Percentiles rank a stretch among this genome's conserved stretches.
Conservation (phyloP, 352 stramenopile species). For the Aphanomyces cochlioides region DNA sequence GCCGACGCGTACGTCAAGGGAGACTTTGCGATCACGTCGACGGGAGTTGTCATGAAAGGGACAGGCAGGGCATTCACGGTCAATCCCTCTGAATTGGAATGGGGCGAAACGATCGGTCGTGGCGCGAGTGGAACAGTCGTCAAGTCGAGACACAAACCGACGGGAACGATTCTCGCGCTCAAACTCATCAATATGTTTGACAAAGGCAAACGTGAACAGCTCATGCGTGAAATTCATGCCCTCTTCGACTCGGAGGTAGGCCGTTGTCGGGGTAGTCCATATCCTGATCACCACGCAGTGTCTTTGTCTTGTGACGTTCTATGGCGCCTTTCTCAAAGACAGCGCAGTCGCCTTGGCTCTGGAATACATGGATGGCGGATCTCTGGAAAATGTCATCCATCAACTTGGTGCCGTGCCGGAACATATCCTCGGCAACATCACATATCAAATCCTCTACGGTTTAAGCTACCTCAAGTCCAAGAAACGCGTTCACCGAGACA, state of each 20-base stretch:
- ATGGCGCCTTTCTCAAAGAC: constrained; percentile 86
- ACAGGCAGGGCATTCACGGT: constrained; percentile 77
- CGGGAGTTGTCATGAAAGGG: constrained; percentile 71
- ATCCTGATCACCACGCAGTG: constrained; percentile 36
- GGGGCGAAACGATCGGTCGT: constrained; percentile 68
- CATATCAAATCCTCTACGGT: constrained; percentile 92
- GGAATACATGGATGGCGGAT: constrained; percentile 93
- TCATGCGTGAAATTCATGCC: constrained; percentile 86
- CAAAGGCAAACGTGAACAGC: constrained; percentile 79
- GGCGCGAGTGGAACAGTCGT: constrained; percentile 67
- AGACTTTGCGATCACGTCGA: constrained; percentile 74
- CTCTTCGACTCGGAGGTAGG: constrained; percentile 74
- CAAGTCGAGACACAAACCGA: constrained; percentile 60
- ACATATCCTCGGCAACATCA: constrained; percentile 81
- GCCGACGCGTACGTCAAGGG: constrained; percentile 75
- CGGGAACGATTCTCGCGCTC: constrained; percentile 72
- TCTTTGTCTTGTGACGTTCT: constrained; percentile 85
- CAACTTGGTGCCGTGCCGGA: constrained; percentile 83
- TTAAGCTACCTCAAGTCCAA: constrained; percentile 93
- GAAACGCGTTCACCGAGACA: constrained; percentile 92
- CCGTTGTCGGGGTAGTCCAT: neutral
- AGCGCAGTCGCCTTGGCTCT: constrained; percentile 87
- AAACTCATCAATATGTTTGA: constrained; percentile 89
- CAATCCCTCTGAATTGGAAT: constrained; percentile 73
- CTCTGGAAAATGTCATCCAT: constrained; percentile 84